Base-by-base conservation (phyloP, 495 filamentous ascomycete species). In the Choiromyces venosus region DNA sequence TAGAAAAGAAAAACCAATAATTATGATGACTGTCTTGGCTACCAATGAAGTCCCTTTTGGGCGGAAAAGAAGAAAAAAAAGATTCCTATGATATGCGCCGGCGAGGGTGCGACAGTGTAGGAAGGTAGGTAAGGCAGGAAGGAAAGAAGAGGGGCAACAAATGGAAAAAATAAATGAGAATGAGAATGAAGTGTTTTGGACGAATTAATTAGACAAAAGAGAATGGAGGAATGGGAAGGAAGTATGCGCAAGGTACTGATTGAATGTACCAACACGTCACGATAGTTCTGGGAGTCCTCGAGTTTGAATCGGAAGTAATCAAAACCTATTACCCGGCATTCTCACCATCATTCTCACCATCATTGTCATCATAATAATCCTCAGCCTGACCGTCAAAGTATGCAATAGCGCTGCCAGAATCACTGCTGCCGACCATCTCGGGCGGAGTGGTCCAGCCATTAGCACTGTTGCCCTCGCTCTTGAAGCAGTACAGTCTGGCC, bases 401-500 rank as follows among this genome's bases (percentile, higher is more conserved):
- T 38, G 68, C 74, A 66, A 78, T 74, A 70, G 74, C 73, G 37
- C 72, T 73, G 19, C 77, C 78, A 52, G 66, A 29, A 65, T 72
- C 73, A 37, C 65, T 74, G 46, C 71, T 78, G 56, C 78, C 78
- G 39, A 79, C 74, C 72, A 66, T 69, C 74, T 79, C 76, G 33
- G 78, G 78, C 8, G 78, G 78, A 39, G 78, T 79, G 36, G 61
- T 72, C 77, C 78, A 77, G 38, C 78, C 77, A 46, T 76, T 70
- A 12, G 71, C 52, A 73, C 72, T 70, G 61, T 81, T 69, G 74
- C 82, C 80, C 65, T 84, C 84, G 70, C 84, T 87, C 77, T 88
- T 91, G 82, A 96, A 96, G 78, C 89, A 91, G 81, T 95, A 93
- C 82, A 98, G 85, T 79, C 94, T 86, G 25, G 97, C 92, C 72